A percentile compares a stretch with the other conserved stretches of the same genome.
phyloP scores from a whole-genome alignment of 257 asterid genomes.

The Schizonepeta tenuifolia region DNA sequence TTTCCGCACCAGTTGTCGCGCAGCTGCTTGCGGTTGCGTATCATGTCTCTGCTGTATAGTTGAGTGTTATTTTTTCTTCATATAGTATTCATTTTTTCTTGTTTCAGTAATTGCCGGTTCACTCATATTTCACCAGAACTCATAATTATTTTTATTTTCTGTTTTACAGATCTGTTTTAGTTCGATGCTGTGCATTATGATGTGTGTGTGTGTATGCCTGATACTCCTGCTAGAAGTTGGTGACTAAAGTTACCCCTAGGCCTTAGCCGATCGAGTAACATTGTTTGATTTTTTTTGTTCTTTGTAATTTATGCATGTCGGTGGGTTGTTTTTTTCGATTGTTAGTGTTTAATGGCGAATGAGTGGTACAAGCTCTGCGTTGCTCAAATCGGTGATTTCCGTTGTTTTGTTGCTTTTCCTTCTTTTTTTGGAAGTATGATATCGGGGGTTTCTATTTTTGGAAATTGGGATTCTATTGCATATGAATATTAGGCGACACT shows the following conservation, averaged over 20 bases:
- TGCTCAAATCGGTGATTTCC: conserved; percentile 20
- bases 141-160: background rate
- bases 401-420: conserved; percentile 10
- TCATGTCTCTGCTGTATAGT: conserved; percentile 25
- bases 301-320: background rate
- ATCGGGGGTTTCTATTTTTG: background rate
- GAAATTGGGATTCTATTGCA: conserved; percentile 12
- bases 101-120: background rate
- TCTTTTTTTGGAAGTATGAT: background rate
- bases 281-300: background rate
- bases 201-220: background rate
- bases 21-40: conserved; percentile 7
- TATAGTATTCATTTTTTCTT: background rate
- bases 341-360: conserved; percentile 12
- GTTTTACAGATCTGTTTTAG: conserved; percentile 28
- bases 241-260: background rate
- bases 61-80: background rate
- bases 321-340: background rate
- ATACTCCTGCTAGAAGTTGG: background rate
- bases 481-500: background rate
- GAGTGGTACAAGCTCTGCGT: conserved; percentile 27
- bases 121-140: conserved; percentile 1
- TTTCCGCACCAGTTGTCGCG: background rate
- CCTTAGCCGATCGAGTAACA: background rate
- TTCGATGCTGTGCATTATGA: conserved; percentile 4